These are phyloP conservation scores for Sporothrix luriei DNA, from an alignment of 2,329 filamentous ascomycete genomes.

Conservation along the genomic window DNA sequence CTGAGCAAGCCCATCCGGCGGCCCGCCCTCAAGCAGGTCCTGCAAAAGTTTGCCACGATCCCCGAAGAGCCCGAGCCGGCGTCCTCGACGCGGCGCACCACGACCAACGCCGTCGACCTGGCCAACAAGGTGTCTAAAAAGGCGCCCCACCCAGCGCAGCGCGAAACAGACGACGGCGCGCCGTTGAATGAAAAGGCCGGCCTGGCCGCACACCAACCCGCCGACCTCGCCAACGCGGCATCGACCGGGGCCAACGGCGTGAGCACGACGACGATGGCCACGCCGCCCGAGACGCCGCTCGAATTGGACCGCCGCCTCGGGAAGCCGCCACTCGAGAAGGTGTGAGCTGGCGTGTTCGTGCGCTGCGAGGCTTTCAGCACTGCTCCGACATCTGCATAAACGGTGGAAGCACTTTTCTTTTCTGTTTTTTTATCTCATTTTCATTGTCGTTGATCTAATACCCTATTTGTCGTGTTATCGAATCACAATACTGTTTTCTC, in stretches of 20 bases:
- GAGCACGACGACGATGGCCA: conserved; percentile 14
- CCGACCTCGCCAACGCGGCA: conserved; percentile 4
- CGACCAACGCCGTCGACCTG: conserved; percentile 34
- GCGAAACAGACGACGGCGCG: neutral
- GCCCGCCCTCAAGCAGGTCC: conserved; percentile 82
- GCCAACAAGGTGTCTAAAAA: neutral
- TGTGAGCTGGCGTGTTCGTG: neutral
- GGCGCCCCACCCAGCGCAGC: neutral
- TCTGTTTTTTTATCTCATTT: neutral
- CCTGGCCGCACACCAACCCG: neutral
- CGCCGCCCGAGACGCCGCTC: conserved; percentile 20
- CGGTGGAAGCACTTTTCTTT: neutral
- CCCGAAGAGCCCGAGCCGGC: conserved; percentile 65
- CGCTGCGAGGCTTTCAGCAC: too few relatives aligned
- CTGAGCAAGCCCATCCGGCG: conserved; percentile 74
- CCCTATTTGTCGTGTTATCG: neutral
- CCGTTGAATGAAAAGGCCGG: too few relatives aligned
- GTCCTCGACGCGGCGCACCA: conserved; percentile 43
- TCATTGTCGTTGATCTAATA: conserved; percentile 4
- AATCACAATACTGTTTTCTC: neutral
- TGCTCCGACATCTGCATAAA: neutral
- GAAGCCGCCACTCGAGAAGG: neutral
- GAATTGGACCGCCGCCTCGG: neutral
- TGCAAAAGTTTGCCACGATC: conserved; percentile 82
- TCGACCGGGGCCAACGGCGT: conserved; percentile 18